A percentile compares a stretch with the other conserved stretches of the same genome.
phyloP scores from a whole-genome alignment of 2,329 filamentous ascomycete genomes.

The Zymoseptoria crescenta region DNA sequence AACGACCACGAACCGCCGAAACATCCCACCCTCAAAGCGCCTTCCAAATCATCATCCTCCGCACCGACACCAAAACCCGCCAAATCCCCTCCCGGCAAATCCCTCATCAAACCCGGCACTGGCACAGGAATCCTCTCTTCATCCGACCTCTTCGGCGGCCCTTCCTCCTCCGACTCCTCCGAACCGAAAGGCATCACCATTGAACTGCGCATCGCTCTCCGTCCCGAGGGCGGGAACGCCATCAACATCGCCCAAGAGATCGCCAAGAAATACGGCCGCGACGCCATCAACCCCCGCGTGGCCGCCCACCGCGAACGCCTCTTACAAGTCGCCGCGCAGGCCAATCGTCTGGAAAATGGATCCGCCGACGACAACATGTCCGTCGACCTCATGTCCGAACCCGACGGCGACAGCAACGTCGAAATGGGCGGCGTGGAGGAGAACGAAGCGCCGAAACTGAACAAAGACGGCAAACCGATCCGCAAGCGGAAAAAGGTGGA shows the following conservation, averaged over 20 bases:
- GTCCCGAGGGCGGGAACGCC: slow-evolving; percentile 77
- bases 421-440: slow-evolving; percentile 66
- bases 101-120: slow-evolving; percentile 33
- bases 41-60: slow-evolving; percentile 23
- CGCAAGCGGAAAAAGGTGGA: slow-evolving; percentile 66
- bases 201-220: slow-evolving; percentile 71
- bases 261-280: slow-evolving; percentile 89
- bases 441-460: slow-evolving; percentile 56
- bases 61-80: slow-evolving; percentile 29
- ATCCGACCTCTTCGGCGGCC: slow-evolving; percentile 52
- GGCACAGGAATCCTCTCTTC: slow-evolving; percentile 55
- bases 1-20: slow-evolving; percentile 9
- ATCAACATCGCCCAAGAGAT: slow-evolving; percentile 93
- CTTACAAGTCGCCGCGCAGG: slow-evolving; percentile 77
- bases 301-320: slow-evolving; percentile 83
- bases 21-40: slow-evolving; percentile 13
- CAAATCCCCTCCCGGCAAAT: slow-evolving; percentile 42
- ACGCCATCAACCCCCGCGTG: slow-evolving; percentile 82
- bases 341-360: slow-evolving; percentile 74
- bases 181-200: slow-evolving; percentile 61
- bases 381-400: slow-evolving; percentile 57
- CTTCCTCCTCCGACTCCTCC: slow-evolving; percentile 37
- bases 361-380: slow-evolving; percentile 71
- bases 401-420: slow-evolving; percentile 71
- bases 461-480: slow-evolving; percentile 65